A percentile compares a stretch with the other conserved stretches of the same genome.
Conservation (phyloP, 2,329 filamentous ascomycete genomes). For the Aureobasidium melanogenum region DNA sequence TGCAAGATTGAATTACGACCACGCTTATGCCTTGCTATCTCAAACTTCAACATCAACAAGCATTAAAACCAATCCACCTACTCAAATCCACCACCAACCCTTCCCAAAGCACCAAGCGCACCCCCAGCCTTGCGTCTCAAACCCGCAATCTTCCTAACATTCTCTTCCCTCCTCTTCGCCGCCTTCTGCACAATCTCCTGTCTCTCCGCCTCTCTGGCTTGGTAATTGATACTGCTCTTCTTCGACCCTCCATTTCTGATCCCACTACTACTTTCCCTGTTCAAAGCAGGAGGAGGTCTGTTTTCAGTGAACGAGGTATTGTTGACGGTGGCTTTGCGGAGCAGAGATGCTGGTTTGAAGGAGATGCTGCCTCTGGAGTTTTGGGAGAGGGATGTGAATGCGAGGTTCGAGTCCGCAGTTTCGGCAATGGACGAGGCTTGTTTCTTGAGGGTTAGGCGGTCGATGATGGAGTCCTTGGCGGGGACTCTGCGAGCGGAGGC, state of each 20-base stretch:
- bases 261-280: constrained; percentile 19
- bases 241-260: constrained; percentile 44
- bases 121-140: constrained; percentile 31
- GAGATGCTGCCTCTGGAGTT: constrained; percentile 14
- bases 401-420: constrained; percentile 42
- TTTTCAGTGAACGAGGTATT: not conserved
- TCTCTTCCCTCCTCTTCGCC: constrained; percentile 42
- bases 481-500: constrained; percentile 29
- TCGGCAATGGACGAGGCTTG: constrained; percentile 21
- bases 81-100: not conserved
- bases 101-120: constrained; percentile 33
- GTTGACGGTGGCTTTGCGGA: constrained; percentile 62
- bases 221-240: constrained; percentile 52
- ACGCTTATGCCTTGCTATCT: too few relatives aligned
- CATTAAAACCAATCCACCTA: not conserved
- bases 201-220: constrained; percentile 50
- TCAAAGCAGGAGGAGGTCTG: constrained; percentile 12
- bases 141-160: constrained; percentile 36
- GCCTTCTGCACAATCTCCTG: constrained; percentile 41
- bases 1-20: too few relatives aligned
- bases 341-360: constrained; percentile 62
- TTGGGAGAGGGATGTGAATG: not conserved
- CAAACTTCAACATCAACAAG: not conserved
- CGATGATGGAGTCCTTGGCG: constrained; percentile 46
- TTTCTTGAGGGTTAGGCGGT: constrained; percentile 65